These are phyloP conservation scores for Picea abies DNA, from an alignment of 83 land plant species.

Conservation along the genomic window DNA sequence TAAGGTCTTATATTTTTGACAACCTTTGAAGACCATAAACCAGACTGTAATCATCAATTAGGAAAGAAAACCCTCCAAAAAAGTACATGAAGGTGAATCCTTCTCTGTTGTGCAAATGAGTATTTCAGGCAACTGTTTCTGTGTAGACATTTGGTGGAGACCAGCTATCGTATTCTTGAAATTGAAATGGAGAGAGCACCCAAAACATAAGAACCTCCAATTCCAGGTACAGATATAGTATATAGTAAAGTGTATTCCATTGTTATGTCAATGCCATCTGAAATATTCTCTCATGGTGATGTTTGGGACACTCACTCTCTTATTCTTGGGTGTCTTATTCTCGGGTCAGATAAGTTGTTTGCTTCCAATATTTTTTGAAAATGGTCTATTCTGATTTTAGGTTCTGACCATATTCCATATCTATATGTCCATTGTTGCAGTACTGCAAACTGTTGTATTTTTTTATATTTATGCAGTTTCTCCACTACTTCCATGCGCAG, in stretches of 20 bases:
- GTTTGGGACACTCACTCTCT: neutral
- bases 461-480: neutral
- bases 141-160: neutral
- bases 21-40: neutral
- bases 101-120: slow-evolving; percentile 1
- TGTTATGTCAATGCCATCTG: neutral
- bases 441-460: neutral
- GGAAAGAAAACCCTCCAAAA: neutral
- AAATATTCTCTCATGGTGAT: neutral
- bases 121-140: neutral
- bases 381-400: neutral
- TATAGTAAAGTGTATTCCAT: neutral
- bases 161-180: neutral
- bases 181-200: neutral
- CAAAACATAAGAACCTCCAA: neutral
- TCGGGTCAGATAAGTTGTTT: neutral
- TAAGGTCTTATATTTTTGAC: neutral
- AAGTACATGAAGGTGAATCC: slow-evolving; percentile 5
- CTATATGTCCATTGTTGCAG: neutral
- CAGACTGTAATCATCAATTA: neutral
- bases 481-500: neutral
- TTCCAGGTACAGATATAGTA: neutral
- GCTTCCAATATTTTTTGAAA: neutral
- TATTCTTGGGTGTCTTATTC: neutral
- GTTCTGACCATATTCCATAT: neutral